Evolutionary conservation across 345 rosid species (phyloP), one percentile per base, ranked within the genome.

Genomic region (Lagerstroemia speciosa): DNA sequence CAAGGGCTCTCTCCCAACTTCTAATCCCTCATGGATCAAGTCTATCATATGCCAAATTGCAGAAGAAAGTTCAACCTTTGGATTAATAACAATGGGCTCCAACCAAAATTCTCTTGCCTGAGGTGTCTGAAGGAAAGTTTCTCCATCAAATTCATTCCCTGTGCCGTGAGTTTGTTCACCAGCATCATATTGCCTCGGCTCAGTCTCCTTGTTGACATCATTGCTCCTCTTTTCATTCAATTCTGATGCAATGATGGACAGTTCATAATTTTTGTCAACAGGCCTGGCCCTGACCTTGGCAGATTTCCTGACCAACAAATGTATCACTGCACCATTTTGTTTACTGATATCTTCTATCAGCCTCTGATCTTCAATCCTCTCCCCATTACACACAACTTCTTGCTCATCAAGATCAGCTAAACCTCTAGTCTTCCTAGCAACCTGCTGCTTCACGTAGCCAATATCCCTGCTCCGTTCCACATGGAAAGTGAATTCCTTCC

Each of bases 381-480:
- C 85, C 11, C 94, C 97, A 73, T 83, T 83, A 65, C 84, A 86
- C 71, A 88, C 74, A 57, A 88, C 73, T 38, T 86, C 94, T 17
- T 86, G 88, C 67, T 86, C 84, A 71, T 87, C 82, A 53, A 78
- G 74, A 71, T 86, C 84, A 72, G 63, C 85, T 66, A 88, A 73
- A 69, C 75, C 83, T 60, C 75, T 73, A 67, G 75, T 84, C 61
- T 80, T 81, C 68, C 75, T 80, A 1, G 87, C 81, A 71, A 88
- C 67, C 86, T 80, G 84, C 30, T 74, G 80, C 66, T 90, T 90
- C 50, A 90, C 89, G 71, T 88, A 88, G 4, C 92, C 83, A 69
- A 88, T 86, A 69, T 90, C 81, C 19, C 90, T 79, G 29, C 84
- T 86, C 64, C 90, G 77, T 75, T 80, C 85, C 0, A 86, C 92